Base-by-base conservation (phyloP, 805 yeast genomes). In the Vanderwaltozyma verrucispora region DNA sequence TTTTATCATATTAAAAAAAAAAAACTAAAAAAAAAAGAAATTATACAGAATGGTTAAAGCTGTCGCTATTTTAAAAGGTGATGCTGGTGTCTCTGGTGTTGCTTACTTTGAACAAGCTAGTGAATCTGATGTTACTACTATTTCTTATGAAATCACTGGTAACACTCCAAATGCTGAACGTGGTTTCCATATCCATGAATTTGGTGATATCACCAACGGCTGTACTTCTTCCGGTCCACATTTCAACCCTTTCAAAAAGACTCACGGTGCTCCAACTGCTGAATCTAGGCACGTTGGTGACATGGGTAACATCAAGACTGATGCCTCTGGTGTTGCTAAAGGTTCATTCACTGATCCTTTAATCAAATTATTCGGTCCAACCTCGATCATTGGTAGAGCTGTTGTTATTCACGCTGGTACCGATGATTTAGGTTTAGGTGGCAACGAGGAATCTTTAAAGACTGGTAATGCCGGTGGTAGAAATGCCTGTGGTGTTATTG, bases 181-280 rank as follows among this genome's bases (percentile, higher is more conserved):
- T 67, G 98, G 98, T 37, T 89, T 92, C 95, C 98, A 92, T 74
- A 70, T 92, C 60, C 98, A 92, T 68, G 81, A 85, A 61, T 92
- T 92, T 58, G 98, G 98, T 70, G 98, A 92, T 72, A 86, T 58
- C 44, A 53, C 98, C 68, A 92, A 92, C 64, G 98, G 98, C 50
- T 92, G 98, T 71, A 89, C 95, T 43, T 84, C 95, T 49, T 96
- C 96, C 38, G 96, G 96, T 59, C 95, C 96, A 42, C 96, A 88
- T 70, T 87, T 86, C 76, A 80, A 88, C 75, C 96, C 96, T 50
- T 81, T 80, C 62, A 72, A 75, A 45, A 81, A 82, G 72, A 75
- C 75, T 49, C 96, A 87, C 63, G 96, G 96, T 70, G 87, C 88
- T 40, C 95, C 95, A 65, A 75, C 75, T 54, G 94, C 47, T 35